These are phyloP conservation scores for Fusarium anthophilum DNA, from an alignment of 2,329 filamentous ascomycete genomes.

Conservation along the genomic window DNA sequence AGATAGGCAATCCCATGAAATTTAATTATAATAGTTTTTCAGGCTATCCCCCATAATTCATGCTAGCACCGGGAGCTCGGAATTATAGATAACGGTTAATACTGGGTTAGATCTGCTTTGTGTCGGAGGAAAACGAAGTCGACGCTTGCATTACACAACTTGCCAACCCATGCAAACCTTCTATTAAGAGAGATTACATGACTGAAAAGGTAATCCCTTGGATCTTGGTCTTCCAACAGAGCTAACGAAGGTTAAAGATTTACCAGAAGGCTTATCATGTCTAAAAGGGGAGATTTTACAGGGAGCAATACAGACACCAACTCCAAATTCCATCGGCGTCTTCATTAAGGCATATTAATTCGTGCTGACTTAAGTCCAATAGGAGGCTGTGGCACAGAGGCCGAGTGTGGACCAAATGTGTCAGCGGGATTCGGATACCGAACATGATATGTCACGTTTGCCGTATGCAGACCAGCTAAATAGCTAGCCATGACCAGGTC, in stretches of 20 bases:
- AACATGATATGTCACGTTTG: no score
- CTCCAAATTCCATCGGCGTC: fast-evolving
- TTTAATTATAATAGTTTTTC: no score
- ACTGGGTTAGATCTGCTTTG: neutral
- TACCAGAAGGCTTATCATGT: neutral
- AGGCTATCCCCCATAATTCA: no score
- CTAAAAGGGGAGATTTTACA: fast-evolving
- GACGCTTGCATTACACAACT: no score
- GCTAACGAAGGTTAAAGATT: fast-evolving
- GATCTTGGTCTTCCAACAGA: neutral
- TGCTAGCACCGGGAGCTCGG: neutral
- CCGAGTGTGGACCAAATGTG: no score
- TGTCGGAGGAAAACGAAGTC: no score
- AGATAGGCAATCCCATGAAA: no score
- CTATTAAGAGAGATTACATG: neutral
- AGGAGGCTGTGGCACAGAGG: fast-evolving
- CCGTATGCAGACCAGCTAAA: no score
- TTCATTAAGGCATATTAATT: neutral
- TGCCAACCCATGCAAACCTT: neutral
- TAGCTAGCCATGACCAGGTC: no score
- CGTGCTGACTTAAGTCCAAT: no score
- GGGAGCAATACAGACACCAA: fast-evolving
- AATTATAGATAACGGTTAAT: neutral
- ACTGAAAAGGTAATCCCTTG: neutral
- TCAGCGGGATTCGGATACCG: neutral